Percentiles rank a stretch among this genome's conserved stretches.
phyloP scores from a whole-genome alignment of 305 asterid genomes.

The Fraxinus floribunda region DNA sequence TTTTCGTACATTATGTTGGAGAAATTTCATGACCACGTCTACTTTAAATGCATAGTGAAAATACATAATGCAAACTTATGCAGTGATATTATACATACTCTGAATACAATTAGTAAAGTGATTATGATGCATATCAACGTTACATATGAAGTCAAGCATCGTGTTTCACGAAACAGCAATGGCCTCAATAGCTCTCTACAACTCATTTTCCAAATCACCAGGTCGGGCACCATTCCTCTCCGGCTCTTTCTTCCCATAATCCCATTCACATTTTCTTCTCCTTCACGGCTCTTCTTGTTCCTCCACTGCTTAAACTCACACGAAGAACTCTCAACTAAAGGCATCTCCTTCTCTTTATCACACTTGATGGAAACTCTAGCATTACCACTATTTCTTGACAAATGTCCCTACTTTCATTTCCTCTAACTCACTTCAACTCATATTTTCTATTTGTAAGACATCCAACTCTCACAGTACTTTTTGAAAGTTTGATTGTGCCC shows the following conservation, averaged over 20 bases:
- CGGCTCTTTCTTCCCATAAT: constrained; percentile 40
- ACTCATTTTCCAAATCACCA: constrained; percentile 69
- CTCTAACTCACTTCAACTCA: constrained; percentile 62
- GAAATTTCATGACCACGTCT: not conserved
- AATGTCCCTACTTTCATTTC: constrained; percentile 42
- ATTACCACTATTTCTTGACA: constrained; percentile 18
- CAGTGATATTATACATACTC: not conserved
- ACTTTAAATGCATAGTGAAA: not conserved
- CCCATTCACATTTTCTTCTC: constrained; percentile 26
- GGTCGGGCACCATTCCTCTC: constrained; percentile 36
- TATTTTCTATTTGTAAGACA: constrained; percentile 50
- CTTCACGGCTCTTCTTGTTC: constrained; percentile 43
- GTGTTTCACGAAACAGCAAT: constrained; percentile 49
- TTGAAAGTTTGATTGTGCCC: too few relatives aligned
- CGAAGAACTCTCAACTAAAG: constrained; percentile 34
- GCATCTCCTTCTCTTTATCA: constrained; percentile 23
- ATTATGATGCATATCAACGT: not conserved
- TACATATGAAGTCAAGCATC: constrained; percentile 1
- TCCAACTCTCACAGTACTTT: constrained; percentile 44
- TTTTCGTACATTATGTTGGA: not conserved
- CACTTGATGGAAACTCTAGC: constrained; percentile 13
- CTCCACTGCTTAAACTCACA: constrained; percentile 62
- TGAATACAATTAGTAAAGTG: constrained; percentile 4
- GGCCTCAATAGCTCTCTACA: constrained; percentile 82
- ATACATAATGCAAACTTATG: not conserved